Evolutionary conservation across 352 stramenopile species (phyloP), one percentile per base, ranked within the genome.

Genomic region (Plasmopara viticola): DNA sequence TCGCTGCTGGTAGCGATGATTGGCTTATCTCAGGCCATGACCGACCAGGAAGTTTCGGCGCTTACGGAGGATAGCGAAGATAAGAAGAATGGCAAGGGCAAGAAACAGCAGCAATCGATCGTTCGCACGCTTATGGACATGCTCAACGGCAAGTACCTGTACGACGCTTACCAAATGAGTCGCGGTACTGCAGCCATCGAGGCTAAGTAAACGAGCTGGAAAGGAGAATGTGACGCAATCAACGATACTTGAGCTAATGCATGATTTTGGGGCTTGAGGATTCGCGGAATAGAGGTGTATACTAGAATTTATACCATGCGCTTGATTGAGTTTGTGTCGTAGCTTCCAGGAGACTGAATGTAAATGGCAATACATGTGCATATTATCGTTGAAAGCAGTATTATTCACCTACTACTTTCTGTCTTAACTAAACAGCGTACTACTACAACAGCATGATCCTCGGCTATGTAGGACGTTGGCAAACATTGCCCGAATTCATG

Each of bases 71-170:
- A 84, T 25, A 3, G 3, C 31, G 74, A 87, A 28, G 69, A 86
- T 42, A 57, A 86, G 40, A 72, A 88, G 53, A 60, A 64, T 18
- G 56, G 53, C 50, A 82, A 87, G 54, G 28, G 30, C 30, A 56
- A 59, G 58, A 64, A 60, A n/a, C n/a, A n/a, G 51, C 64, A 59
- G 50, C 64, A 78, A 67, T 82, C 80, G 41, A 72, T 61, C 8
- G 62, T 90, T 45, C 78, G 80, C 59, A 90, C 79, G 64, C 64
- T 94, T 42, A 46, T 91, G 13, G 80, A 92, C 60, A 94, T 94
- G 84, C 81, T 94, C 60, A 90, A 87, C 51, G 84, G 84, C 54
- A 84, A 86, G 47, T 94, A 94, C 60, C 61, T 94, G n/a, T 87
- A 90, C 62, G 74, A 94, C 61, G 78, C 81, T 8, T 94, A 70